Base-by-base conservation (phyloP, 2,329 filamentous ascomycete genomes). In the Phialophora verrucosa region DNA sequence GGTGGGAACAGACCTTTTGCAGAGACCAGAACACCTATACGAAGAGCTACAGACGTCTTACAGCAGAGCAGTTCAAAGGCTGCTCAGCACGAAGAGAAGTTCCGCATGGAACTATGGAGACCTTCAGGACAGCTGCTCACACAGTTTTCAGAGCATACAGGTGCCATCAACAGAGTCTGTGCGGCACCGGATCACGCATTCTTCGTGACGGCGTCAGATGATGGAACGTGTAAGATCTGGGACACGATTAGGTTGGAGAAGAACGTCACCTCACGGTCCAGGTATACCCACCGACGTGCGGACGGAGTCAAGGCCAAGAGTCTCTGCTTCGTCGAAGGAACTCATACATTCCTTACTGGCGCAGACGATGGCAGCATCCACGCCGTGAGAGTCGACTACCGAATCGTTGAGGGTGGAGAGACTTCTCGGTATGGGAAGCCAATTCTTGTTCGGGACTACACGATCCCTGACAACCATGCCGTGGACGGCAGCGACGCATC, bases 181-280 rank as follows among this genome's bases (percentile, higher is more conserved):
- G 87, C 92, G 7, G 90, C 95, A 1, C 92, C 94, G 0, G 95
- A 99, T 75, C 94, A 99, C 76, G 82, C 89, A 4, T 99, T 99
- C 80, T 99, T 99, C 78, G 85, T 97, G 64, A 98, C 95, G 0
- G 94, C 89, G 6, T 94, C 93, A 10, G 92, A 97, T 74, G 95
- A 99, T 77, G 92, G 95, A 2, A 88, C 87, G 6, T 91, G 97
- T 64, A 96, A 92, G 75, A 85, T 99, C 4, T 99, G 95, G 95
- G 95, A 99, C 78, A 90, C 92, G 29, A 89, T 88, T 29, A 87
- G 95, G 27, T 84, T 99, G 6, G 95, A 99, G 78, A 90, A 93
- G 53, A 98, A 97, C 75, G 88, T 98, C 58, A 90, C 91, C 0
- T 91, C 96, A 73, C 88, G 93, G 51, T 93, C 95, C 31, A 86